Evolutionary conservation across 1,284 basidiomycete species (phyloP), one percentile per base, ranked within the genome.

Genomic region (Taiwanofungus camphoratus): DNA sequence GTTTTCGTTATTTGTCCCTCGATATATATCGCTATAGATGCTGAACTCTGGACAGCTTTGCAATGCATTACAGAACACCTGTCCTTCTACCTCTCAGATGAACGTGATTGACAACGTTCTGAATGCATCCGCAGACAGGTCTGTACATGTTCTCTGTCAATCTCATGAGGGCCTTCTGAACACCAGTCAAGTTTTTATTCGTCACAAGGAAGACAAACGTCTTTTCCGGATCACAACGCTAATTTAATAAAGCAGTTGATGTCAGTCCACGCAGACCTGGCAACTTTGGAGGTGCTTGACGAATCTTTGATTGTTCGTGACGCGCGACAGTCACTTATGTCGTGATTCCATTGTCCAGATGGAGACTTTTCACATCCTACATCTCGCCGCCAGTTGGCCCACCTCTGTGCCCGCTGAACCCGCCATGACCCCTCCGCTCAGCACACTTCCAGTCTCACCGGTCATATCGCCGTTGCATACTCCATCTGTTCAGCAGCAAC

Each of bases 81-180:
- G 72, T 31, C 74, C 77, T 16, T 36, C 52, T 11, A 60, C 51
- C n/a, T 64, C 65, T 38, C 48, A 57, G 11, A 57, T 56, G 6
- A 50, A 55, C 13, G 66, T 86, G 46, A 52, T 79, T 22, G 53
- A 66, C 41, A 66, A 75, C 46, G 69, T 69, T 16, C 66, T 80
- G 18, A 88, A 87, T 53, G 86, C 85, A 21, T 86, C 84, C 44
- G 77, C 85, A 36, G 85, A 88, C 63, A 87, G 86, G 84, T 82
- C 52, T 36, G 52, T 45, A 9, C 41, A 40, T 33, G 19, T 38
- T 37, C 27, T 42, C 46, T 37, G 47, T 35, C 42, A 49, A 42
- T 23, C 11, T 39, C 32, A 34, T n/a, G n/a, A n/a, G n/a, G n/a
- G n/a, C n/a, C n/a, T 23, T 40, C 49, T 16, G 23, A 34, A 44